A percentile compares a stretch with the other conserved stretches of the same genome.
phyloP scores from a whole-genome alignment of 1,139 yeast species.

The Taiozyma sp. region DNA sequence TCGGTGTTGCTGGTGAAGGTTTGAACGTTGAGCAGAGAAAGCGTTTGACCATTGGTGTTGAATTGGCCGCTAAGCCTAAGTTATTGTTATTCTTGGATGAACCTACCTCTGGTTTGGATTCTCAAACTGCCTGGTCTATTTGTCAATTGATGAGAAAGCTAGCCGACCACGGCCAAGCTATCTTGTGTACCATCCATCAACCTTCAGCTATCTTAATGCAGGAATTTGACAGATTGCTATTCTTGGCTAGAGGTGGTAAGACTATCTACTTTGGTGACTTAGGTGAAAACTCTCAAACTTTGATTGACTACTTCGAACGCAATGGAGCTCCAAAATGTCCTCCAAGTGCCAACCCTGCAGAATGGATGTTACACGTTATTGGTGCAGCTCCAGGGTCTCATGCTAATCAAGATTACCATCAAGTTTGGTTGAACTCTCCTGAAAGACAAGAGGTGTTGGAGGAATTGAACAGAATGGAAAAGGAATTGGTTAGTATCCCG shows the following conservation, averaged over 20 bases:
- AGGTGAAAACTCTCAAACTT: constrained; percentile 55
- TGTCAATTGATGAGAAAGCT: constrained; percentile 71
- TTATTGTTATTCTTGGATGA: too few relatives aligned
- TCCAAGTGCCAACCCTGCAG: constrained; percentile 69
- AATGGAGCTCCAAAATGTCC: constrained; percentile 67
- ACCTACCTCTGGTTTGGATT: too few relatives aligned
- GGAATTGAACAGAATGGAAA: constrained; percentile 41
- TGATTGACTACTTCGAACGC: constrained; percentile 62
- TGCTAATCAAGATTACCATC: constrained; percentile 58
- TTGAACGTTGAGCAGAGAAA: too few relatives aligned
- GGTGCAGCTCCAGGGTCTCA: constrained; percentile 80
- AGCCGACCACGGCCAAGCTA: constrained; percentile 78
- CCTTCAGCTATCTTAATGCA: constrained; percentile 52
- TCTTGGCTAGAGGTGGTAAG: constrained; percentile 63
- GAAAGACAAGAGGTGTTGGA: constrained; percentile 41
- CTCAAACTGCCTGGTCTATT: constrained; percentile 90
- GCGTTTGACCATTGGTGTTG: too few relatives aligned
- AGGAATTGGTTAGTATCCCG: constrained; percentile 27
- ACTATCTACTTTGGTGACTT: constrained; percentile 81
- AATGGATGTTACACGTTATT: constrained; percentile 77
- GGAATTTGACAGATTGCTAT: too few relatives aligned
- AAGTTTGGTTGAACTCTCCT: constrained; percentile 57
- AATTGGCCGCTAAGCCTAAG: too few relatives aligned
- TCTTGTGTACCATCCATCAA: constrained; percentile 56
- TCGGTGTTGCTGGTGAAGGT: too few relatives aligned